These are phyloP conservation scores for Fusarium coicis DNA, from an alignment of 2,329 filamentous ascomycete genomes.

Conservation along the genomic window DNA sequence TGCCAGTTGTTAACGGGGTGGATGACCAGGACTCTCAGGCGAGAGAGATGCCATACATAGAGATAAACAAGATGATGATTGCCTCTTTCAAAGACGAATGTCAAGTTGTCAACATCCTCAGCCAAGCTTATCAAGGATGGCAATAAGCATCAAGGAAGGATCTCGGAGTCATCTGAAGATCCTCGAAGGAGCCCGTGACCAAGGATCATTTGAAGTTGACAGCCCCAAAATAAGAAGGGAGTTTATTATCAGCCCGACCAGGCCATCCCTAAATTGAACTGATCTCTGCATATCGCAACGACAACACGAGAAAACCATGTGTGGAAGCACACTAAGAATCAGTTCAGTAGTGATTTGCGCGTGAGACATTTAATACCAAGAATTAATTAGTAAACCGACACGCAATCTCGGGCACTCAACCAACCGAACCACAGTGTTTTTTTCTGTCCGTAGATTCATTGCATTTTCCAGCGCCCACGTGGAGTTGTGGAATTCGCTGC, in stretches of 20 bases:
- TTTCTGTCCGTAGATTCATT: conserved; percentile 1
- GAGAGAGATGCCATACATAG: neutral
- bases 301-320: conserved; percentile 30
- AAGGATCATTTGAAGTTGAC: conserved; percentile 13
- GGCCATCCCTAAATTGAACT: neutral
- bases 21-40: neutral
- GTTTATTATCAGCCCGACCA: neutral
- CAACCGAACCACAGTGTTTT: conserved; percentile 27
- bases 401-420: conserved; percentile 39
- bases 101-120: neutral
- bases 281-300: neutral
- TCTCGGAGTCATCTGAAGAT: conserved; percentile 33
- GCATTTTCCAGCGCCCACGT: conserved; percentile 36
- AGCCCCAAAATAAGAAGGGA: conserved; percentile 9
- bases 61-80: neutral
- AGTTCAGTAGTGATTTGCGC: neutral
- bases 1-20: neutral
- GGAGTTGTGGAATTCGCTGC: conserved; percentile 43
- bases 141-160: conserved; percentile 14
- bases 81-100: neutral
- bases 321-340: conserved; percentile 1
- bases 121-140: neutral
- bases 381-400: conserved; percentile 16
- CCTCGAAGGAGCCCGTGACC: conserved; percentile 10
- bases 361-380: conserved; percentile 30